phyloP scores from a whole-genome alignment of 176 grass and related monocot genomes.

The Microstegium vimineum region DNA sequence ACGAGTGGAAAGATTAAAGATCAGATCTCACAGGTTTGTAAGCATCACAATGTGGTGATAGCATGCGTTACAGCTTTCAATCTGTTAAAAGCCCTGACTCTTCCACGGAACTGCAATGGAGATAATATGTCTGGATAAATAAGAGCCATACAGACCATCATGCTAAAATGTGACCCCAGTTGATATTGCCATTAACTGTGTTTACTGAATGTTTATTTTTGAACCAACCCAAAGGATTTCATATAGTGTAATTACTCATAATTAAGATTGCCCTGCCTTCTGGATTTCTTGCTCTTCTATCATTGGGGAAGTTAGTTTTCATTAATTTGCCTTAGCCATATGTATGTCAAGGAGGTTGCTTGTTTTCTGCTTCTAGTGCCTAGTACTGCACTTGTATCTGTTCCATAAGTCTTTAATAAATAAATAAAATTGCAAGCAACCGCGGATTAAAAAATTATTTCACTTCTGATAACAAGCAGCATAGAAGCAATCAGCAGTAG shows the following conservation, averaged over 20 bases:
- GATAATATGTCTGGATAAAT: too few relatives aligned
- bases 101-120: too few relatives aligned
- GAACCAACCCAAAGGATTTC: neutral
- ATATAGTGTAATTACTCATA: neutral
- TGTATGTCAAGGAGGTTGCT: neutral
- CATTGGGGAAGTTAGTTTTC: neutral
- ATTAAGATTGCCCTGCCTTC: neutral
- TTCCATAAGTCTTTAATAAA: neutral
- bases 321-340: neutral
- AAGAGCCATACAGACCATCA: too few relatives aligned
- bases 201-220: neutral
- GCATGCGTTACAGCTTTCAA: neutral
- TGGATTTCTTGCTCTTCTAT: neutral
- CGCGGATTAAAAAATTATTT: neutral
- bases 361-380: neutral
- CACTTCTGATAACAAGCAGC: neutral
- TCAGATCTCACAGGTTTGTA: constrained; percentile 64
- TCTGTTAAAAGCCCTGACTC: neutral
- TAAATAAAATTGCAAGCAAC: neutral
- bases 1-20: constrained; percentile 75
- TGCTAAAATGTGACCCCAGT: neutral
- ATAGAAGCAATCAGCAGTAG: neutral
- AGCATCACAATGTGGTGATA: neutral
- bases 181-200: neutral
- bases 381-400: neutral